Conservation (phyloP, 2,329 filamentous ascomycete genomes). For the Apiospora hydei region DNA sequence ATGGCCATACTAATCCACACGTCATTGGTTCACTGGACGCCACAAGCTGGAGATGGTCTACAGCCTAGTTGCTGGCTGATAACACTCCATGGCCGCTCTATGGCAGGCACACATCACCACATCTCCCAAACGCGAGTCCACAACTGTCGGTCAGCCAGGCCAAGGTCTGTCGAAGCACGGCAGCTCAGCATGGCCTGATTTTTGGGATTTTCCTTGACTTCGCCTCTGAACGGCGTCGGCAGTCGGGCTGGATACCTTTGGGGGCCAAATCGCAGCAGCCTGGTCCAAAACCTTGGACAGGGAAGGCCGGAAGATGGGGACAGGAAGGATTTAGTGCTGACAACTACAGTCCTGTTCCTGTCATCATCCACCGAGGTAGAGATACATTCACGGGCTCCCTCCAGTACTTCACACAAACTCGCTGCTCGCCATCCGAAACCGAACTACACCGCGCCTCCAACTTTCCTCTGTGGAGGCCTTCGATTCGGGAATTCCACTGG, state of each 20-base stretch:
- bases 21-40: conserved; percentile 11
- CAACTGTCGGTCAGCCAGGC: not conserved
- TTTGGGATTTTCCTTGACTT: not conserved
- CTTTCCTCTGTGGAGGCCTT: not conserved
- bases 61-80: not conserved
- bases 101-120: not conserved
- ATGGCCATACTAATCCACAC: not conserved
- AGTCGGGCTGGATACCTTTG: not conserved
- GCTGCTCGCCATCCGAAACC: not conserved
- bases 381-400: not conserved
- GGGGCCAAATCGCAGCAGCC: conserved; percentile 4
- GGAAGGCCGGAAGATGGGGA: not conserved
- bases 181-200: not conserved
- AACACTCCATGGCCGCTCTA: not conserved
- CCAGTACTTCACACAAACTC: not conserved
- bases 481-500: not conserved
- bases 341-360: not conserved
- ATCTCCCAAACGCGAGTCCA: not conserved
- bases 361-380: not conserved
- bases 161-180: not conserved
- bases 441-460: not conserved
- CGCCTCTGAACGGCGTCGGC: not conserved
- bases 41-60: not conserved
- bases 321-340: not conserved
- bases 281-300: not conserved